phyloP scores from a whole-genome alignment of 2,329 filamentous ascomycete genomes.

The Lecanicillium sp. region DNA sequence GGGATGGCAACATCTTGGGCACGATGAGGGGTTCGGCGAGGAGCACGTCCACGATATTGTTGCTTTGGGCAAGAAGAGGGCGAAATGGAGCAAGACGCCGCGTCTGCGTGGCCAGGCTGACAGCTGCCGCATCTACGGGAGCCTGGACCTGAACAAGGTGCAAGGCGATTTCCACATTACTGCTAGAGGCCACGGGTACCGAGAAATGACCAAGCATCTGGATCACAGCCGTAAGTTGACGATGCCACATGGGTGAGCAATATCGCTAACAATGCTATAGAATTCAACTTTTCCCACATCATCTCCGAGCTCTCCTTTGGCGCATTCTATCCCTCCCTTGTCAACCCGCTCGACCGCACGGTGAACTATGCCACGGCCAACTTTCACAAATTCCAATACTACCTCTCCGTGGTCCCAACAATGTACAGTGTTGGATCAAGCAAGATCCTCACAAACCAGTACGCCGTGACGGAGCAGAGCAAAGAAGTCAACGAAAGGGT shows the following conservation, averaged over 20 bases:
- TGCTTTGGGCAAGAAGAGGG: conserved; percentile 53
- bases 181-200: conserved; percentile 89
- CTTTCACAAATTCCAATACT: conserved; percentile 98
- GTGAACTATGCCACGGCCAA: conserved; percentile 64
- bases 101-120: conserved; percentile 52
- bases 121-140: conserved; percentile 84
- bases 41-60: conserved; percentile 91
- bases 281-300: conserved; percentile 96
- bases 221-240: conserved; percentile 50
- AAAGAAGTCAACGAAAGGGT: conserved; percentile 56
- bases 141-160: conserved; percentile 87
- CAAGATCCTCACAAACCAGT: conserved; percentile 89
- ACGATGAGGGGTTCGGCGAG: conserved; percentile 64
- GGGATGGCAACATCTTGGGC: conserved; percentile 40
- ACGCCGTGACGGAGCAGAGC: conserved; percentile 88
- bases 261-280: conserved; percentile 33
- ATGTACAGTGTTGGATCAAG: conserved; percentile 66
- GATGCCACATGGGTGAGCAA: too few species aligned
- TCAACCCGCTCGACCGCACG: conserved; percentile 91
- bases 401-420: conserved; percentile 88
- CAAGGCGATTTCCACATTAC: conserved; percentile 98
- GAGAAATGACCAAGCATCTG: conserved; percentile 67
- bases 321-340: conserved; percentile 87
- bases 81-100: conserved; percentile 70
- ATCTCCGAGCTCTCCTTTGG: conserved; percentile 95